Percentiles rank a stretch among this genome's conserved stretches.
These are phyloP conservation scores for Silene noctiflora DNA, from an alignment of 179 eudicot species.

Conservation along the genomic window DNA sequence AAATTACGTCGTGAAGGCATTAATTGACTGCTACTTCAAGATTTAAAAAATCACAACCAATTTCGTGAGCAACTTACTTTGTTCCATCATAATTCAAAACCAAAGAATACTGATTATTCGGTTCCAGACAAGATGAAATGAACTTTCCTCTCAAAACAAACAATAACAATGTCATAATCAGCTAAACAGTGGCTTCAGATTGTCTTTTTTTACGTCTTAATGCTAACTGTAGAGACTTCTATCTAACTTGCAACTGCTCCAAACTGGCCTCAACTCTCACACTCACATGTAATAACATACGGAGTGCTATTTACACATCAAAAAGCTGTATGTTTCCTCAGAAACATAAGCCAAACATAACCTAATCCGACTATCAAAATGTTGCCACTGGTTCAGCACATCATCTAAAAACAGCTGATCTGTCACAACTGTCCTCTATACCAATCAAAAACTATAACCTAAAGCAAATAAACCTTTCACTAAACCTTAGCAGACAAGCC, in stretches of 20 bases:
- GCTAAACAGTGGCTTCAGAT: neutral
- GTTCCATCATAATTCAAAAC: neutral
- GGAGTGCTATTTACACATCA: neutral
- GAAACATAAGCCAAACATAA: constrained; percentile 6
- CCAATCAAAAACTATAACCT: neutral
- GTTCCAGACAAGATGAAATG: neutral
- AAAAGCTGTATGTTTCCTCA: neutral
- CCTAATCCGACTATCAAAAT: neutral
- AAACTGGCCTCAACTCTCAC: neutral
- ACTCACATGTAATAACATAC: neutral
- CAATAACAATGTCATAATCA: neutral
- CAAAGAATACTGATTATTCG: neutral
- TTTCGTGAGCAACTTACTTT: neutral
- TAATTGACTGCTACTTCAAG: neutral
- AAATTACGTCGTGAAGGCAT: neutral
- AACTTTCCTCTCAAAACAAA: neutral
- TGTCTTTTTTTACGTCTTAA: neutral
- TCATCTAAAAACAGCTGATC: neutral
- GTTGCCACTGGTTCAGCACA: neutral
- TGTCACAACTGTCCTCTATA: neutral
- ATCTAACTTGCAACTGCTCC: neutral
- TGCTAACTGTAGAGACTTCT: neutral
- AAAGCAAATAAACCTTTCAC: neutral
- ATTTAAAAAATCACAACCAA: too few species aligned
- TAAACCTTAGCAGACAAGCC: neutral